Evolutionary conservation across 495 filamentous ascomycete species (phyloP), one percentile per base, ranked within the genome.

Genomic region (Penicillium nucicola): DNA sequence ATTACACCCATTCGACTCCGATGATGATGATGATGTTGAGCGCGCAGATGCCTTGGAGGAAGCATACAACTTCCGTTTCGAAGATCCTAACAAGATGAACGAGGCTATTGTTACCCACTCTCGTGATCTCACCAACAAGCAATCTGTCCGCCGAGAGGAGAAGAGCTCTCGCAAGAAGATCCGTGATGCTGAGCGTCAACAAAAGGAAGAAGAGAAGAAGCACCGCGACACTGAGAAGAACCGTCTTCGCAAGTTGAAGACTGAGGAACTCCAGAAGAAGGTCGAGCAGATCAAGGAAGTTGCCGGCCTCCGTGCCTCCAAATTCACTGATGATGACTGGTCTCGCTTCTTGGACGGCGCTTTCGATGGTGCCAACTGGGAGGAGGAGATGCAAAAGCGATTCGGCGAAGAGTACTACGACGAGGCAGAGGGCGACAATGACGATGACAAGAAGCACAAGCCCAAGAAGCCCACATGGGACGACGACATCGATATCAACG

Each of bases 11-110:
- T 86, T 98, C 45, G 90, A 97, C 50, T 95, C 90, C 0, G 93
- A 98, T 56, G 93, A 97, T 45, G 88, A 87, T 17, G 88, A 92
- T 43, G 87, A 91, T 23, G 86, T 91, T 41, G 76, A 82, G 12
- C 79, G 84, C 20, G 92, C 92, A 30, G 93, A 98, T 20, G 81
- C 81, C 22, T 91, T 90, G 56, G 93, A 98, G 65, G 79, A 86
- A 45, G 92, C 90, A n/a, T 98, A 95, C 73, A 98, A 98, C 68
- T 74, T 96, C 68, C 87, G 93, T 19, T 98, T 98, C 59, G 93
- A 98, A 61, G 87, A 98, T 58, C 90, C 93, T 1, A 78, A 77
- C 57, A 86, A 84, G 54, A 80, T 86, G 52, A 95, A 96, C 56
- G 89, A 95, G 60, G 82, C 86, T 43, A 65, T 97, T 2, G 82